Evolutionary conservation across 805 yeast genomes (phyloP), one percentile per base, ranked within the genome.

Genomic region (Candida silvicultrix): DNA sequence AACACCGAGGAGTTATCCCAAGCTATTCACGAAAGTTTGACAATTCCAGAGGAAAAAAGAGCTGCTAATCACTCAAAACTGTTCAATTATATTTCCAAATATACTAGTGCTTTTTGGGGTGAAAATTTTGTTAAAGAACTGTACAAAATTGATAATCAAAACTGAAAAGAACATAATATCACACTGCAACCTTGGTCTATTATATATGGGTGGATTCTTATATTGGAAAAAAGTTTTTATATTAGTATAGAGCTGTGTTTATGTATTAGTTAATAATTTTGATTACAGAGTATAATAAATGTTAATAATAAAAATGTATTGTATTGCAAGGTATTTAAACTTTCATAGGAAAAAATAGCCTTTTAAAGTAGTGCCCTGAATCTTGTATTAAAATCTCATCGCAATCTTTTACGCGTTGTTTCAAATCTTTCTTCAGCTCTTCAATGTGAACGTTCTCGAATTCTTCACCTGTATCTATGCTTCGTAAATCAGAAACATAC

Each of bases 91-190:
- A 89, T 94, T 51, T 80, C 87, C 38, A 92, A 95, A 69, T 94
- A 90, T 63, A 94, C 99, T 12, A 86, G 97, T 25, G 89, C 88
- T 11, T 94, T 80, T 64, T 94, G 99, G 99, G 98, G 98, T 44
- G 96, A 89, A 64, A 86, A 83, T 56, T 94, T 94, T 65, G 98
- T 94, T 38, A 81, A 82, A 56, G 99, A 94, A 64, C 70, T 94
- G 58, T 74, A 67, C 54, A 80, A 76, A 55, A 52, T 68, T 39
- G 62, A 56, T 4, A 56, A 57, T 18, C 45, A 38, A 34, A 37
- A 25, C 11, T 28, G 25, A 23, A 23, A 23, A 23, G 9, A 23
- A 6, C 25, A 23, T 9, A 23, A 23, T 23, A n/a, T n/a, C n/a
- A n/a, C n/a, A n/a, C n/a, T n/a, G n/a, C n/a, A n/a, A n/a, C n/a